phyloP scores from a whole-genome alignment of 495 filamentous ascomycete genomes.

The Hyaloscypha variabilis region DNA sequence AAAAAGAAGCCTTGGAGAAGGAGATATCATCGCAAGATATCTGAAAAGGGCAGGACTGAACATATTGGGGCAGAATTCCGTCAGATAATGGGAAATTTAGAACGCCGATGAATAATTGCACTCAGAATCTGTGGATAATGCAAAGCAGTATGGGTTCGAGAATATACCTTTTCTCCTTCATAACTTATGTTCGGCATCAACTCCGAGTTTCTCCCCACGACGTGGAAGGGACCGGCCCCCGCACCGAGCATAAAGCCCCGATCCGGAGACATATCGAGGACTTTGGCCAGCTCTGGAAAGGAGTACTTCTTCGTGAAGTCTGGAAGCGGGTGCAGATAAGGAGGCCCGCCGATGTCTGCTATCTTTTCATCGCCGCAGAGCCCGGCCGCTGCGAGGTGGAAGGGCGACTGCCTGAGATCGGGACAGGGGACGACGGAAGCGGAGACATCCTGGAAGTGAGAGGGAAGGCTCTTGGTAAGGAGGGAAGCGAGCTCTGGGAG shows the following conservation, averaged over 20 bases:
- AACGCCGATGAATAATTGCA: no score
- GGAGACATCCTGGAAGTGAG: slow-evolving; percentile 34
- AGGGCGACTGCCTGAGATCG: slow-evolving; percentile 40
- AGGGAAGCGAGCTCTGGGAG: slow-evolving; percentile 33
- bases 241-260: slow-evolving; percentile 40
- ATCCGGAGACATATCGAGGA: slow-evolving; percentile 37
- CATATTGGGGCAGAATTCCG: no score
- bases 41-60: no score
- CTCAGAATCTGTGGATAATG: no score
- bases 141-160: no score
- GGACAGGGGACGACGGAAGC: slow-evolving; percentile 38
- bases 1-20: no score
- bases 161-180: neutral
- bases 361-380: slow-evolving; percentile 40
- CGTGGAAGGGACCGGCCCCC: slow-evolving; percentile 44
- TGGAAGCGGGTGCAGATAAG: slow-evolving; percentile 39
- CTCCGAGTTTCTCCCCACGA: slow-evolving; percentile 42
- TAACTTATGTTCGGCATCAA: slow-evolving; percentile 42
- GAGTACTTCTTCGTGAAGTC: slow-evolving; percentile 37
- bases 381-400: slow-evolving; percentile 39
- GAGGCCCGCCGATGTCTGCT: slow-evolving; percentile 43
- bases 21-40: no score
- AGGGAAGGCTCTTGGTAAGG: slow-evolving; percentile 20
- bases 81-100: no score
- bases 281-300: slow-evolving; percentile 33